Conservation (phyloP, 192 early-diverging fungal species). For the Gonapodya prolifera region DNA sequence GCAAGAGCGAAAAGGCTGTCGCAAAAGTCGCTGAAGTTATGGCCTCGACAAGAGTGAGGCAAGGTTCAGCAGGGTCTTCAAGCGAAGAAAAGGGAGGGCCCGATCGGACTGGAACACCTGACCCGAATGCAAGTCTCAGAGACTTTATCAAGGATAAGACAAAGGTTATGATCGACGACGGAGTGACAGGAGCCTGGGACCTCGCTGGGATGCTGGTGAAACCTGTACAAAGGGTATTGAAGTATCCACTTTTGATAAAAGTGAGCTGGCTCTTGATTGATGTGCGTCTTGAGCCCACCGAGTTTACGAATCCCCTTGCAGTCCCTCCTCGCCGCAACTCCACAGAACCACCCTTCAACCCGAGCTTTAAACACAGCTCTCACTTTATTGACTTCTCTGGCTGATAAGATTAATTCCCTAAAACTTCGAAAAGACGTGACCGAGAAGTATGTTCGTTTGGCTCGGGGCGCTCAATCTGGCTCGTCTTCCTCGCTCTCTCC, state of each 20-base stretch:
- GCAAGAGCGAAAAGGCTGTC: not conserved
- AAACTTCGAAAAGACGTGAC: constrained; percentile 79
- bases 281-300: too few relatives aligned
- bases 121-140: not conserved
- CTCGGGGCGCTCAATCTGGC: not conserved
- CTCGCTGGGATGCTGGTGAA: constrained; percentile 83
- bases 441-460: constrained; percentile 45
- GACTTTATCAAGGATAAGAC: not conserved
- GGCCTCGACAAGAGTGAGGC: not conserved
- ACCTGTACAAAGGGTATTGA: constrained; percentile 94
- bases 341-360: not conserved
- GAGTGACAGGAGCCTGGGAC: constrained; percentile 56
- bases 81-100: not conserved
- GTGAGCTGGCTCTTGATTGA: constrained; percentile 17
- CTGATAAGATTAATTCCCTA: constrained; percentile 72
- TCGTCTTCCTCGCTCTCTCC: not conserved
- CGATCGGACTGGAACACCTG: not conserved
- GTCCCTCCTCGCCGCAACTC: not conserved
- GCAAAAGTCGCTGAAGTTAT: not conserved
- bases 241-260: constrained; percentile 80
- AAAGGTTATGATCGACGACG: not conserved
- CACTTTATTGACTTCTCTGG: constrained; percentile 10
- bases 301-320: not conserved
- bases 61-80: not conserved
- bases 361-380: not conserved